Conservation (phyloP, 1,284 basidiomycete genomes). For the Trichosporon ovoides region DNA sequence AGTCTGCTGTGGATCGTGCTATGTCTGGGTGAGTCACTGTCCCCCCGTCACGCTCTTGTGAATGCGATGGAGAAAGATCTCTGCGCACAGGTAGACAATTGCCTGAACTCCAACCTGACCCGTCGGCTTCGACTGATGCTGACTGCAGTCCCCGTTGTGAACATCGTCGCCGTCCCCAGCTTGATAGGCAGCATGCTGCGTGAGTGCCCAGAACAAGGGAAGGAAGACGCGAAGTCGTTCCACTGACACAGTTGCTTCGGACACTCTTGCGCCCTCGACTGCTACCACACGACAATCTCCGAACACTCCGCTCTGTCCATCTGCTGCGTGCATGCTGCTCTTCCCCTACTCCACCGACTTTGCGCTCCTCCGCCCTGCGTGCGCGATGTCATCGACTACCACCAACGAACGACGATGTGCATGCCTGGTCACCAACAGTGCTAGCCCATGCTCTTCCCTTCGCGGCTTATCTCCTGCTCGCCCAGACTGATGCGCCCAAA, state of each 20-base stretch:
- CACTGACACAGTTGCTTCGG: not conserved
- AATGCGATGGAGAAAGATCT: too few relatives aligned
- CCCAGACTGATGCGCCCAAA: constrained; percentile 26
- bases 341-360: too few relatives aligned
- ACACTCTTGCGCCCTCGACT: not conserved
- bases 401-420: too few relatives aligned
- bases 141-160: constrained; percentile 21
- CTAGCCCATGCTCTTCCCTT: constrained; percentile 26
- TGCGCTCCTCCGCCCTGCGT: not conserved
- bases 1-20: constrained; percentile 15
- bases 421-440: too few relatives aligned
- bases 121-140: not conserved
- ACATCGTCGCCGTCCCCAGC: constrained; percentile 20
- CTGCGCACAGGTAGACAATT: too few relatives aligned
- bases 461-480: constrained; percentile 26
- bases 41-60: too few relatives aligned
- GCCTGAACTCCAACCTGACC: too few relatives aligned
- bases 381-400: too few relatives aligned
- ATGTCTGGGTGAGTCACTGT: constrained; percentile 13
- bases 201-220: not conserved
- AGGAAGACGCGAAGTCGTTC: not conserved
- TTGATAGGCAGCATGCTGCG: constrained; percentile 18
- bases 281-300: constrained; percentile 1
- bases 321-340: not conserved
- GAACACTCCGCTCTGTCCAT: not conserved